Base-by-base conservation (phyloP, 495 filamentous ascomycete species). In the Annulohypoxylon maeteangense region DNA sequence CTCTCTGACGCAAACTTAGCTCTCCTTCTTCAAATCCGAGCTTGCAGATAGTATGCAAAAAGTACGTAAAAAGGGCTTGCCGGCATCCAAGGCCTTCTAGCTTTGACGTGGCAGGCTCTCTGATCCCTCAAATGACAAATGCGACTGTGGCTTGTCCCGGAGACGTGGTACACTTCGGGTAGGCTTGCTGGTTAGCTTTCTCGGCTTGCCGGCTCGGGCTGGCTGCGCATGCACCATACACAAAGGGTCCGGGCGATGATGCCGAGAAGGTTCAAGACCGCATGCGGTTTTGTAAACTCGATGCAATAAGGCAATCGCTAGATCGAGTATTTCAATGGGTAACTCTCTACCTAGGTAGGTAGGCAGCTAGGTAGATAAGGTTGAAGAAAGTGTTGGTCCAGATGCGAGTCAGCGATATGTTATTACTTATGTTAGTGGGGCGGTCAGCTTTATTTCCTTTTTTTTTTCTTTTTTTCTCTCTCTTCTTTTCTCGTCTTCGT, bases 141-240 rank as follows among this genome's bases (percentile, higher is more conserved):
- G 62, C 56, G 60, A 66, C 66, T 44, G 70, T 73, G 70, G 70
- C 70, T 73, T 73, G 70, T 73, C 70, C 70, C 70, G 65, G 57
- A 36, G 56, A 62, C 60, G 47, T 73, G 70, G 70, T 23, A 69
- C 70, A n/a, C 70, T 54, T 68, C 65, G 65, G 70, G 70, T 69
- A 62, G 62, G 42, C 61, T 40, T 69, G 65, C 62, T 36, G 56
- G 55, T 36, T 66, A 45, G 65, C 56, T 62, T 61, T 25, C 57
- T 69, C 70, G 70, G 70, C 70, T 73, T 69, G 70, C 70, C 70
- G 70, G 65, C 70, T 73, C 70, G 70, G 70, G 55, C 56, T 69
- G 62, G 51, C 51, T 69, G 70, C 36, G 62, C 61, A 69, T 73
- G 62, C 57, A 66, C 65, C 42, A 54, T 54, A 51, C 42, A 60